Conservation (phyloP, 345 rosid genomes). For the Eucalyptus erythrocorys region DNA sequence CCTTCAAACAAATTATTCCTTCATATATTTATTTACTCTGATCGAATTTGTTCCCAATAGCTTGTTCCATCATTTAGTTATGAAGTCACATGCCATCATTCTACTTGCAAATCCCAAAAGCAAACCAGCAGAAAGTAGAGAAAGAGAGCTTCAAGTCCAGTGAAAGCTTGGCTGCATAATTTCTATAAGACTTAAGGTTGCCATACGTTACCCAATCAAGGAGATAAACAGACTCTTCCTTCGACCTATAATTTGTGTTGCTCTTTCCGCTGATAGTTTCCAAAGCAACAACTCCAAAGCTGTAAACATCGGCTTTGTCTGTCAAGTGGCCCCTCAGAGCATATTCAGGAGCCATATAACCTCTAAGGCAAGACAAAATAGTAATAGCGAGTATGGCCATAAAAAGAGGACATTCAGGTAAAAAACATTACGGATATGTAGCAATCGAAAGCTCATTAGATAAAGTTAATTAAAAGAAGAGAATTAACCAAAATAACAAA, state of each 20-base stretch:
- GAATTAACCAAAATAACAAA: not conserved
- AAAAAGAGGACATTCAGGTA: no score
- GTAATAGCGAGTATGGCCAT: no score
- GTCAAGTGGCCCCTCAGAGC: slow-evolving; percentile 83
- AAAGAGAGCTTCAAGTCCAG: not conserved
- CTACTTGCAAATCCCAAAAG: not conserved
- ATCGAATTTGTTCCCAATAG: not conserved
- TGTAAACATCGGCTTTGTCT: slow-evolving; percentile 86
- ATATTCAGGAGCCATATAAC: no score
- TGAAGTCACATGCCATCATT: not conserved
- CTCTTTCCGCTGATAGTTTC: slow-evolving; percentile 90
- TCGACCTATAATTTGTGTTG: slow-evolving; percentile 87
- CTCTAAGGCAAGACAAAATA: no score
- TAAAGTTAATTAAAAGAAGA: not conserved
- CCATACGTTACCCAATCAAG: slow-evolving; percentile 59
- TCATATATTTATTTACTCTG: not conserved
- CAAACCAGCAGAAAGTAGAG: not conserved
- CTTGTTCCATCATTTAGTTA: not conserved
- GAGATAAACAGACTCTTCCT: slow-evolving; percentile 85
- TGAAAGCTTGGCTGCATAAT: not conserved
- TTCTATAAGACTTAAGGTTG: not conserved
- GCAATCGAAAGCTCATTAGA: not conserved
- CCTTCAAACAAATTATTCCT: not conserved
- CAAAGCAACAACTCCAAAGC: slow-evolving; percentile 70
- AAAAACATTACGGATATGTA: no score